Evolutionary conservation across 495 filamentous ascomycete genomes (phyloP).

Genomic region (Gamarada debralockiae): DNA sequence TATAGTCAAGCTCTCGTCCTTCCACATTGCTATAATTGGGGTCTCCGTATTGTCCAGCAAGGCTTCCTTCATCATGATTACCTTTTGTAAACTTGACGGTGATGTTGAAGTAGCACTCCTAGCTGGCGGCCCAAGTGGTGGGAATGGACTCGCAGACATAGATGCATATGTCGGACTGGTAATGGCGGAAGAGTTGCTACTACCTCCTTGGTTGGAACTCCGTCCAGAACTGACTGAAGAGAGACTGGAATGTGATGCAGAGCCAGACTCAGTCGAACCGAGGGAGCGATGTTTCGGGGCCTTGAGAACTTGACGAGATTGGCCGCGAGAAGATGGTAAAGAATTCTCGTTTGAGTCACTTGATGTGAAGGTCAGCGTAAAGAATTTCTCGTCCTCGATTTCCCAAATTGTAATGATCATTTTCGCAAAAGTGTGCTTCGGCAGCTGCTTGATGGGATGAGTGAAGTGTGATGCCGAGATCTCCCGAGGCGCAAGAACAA

Average conservation of each 20-base stretch:
- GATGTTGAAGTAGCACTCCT: conserved; percentile 40
- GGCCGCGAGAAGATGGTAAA: conserved; percentile 16
- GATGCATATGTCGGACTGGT: conserved; percentile 36
- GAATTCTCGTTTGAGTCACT: conserved; percentile 31
- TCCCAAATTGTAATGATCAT: conserved; percentile 67
- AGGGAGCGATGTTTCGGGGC: conserved; percentile 9
- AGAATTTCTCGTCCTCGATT: conserved; percentile 54
- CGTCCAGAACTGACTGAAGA: conserved; percentile 36
- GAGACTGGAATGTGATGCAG: conserved; percentile 34
- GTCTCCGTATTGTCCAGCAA: conserved; percentile 63
- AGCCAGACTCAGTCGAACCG: conserved; percentile 9
- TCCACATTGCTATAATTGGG: conserved; percentile 69
- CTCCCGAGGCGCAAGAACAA: conserved; percentile 41
- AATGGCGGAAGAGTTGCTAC: conserved; percentile 34
- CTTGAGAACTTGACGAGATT: conserved; percentile 25
- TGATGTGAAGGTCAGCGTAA: conserved; percentile 61
- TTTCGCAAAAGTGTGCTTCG: conserved; percentile 37
- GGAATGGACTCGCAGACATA: conserved; percentile 47
- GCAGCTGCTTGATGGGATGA: not conserved
- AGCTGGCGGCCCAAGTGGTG: conserved; percentile 55
- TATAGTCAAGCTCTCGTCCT: conserved; percentile 60
- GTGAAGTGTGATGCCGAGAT: conserved; percentile 19
- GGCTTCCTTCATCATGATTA: conserved; percentile 65
- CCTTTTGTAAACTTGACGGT: conserved; percentile 59
- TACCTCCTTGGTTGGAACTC: conserved; percentile 26